Evolutionary conservation across 1,284 basidiomycete species (phyloP).

Genomic region (Ceratobasidium sp.): DNA sequence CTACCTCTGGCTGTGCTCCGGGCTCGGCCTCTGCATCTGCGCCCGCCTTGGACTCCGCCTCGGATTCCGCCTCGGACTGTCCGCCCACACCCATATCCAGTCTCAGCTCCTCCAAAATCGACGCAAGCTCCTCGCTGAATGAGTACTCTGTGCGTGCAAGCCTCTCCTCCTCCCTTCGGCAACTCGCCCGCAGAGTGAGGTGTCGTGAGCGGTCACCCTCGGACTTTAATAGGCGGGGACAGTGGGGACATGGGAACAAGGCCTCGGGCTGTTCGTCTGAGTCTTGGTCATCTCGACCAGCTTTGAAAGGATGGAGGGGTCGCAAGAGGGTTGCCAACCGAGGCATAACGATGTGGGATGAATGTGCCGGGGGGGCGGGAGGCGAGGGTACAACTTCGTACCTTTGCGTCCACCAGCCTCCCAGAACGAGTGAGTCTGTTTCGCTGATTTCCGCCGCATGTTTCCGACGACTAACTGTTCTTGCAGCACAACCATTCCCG

Average conservation of each 20-base stretch:
- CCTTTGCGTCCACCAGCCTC: no score
- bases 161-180: no score
- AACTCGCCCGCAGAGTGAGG: neutral
- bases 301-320: neutral
- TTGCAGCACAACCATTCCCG: no score
- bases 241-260: neutral
- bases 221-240: neutral
- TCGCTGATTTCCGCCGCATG: no score
- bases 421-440: no score
- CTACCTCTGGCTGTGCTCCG: neutral
- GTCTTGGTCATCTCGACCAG: neutral
- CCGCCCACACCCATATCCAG: neutral
- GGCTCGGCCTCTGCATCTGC: neutral
- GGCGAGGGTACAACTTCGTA: no score
- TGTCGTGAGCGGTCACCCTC: neutral
- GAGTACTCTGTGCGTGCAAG: no score
- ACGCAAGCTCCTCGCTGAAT: neutral
- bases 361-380: no score
- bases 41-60: neutral
- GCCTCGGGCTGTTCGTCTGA: neutral
- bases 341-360: neutral
- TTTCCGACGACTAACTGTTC: no score
- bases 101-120: neutral
- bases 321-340: neutral
- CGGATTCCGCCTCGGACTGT: neutral